Base-by-base conservation (phyloP, 305 asterid genomes). In the Fraxinus dipetala region DNA sequence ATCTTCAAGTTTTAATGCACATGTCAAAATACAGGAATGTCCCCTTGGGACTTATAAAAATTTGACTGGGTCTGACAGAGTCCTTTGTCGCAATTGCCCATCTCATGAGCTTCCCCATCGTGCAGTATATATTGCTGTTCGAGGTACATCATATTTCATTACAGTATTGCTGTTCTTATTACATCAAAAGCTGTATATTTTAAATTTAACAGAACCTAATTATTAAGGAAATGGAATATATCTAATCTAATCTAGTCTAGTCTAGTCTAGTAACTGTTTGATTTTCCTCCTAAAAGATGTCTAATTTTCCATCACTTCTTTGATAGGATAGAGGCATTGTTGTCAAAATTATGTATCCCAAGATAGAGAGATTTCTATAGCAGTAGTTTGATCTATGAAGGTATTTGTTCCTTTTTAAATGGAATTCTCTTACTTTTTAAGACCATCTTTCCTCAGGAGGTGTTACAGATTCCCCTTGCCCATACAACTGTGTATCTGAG, bases 11-110 rank as follows among this genome's bases (percentile, higher is more conserved):
- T 43, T 51, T 83, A 83, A 78, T 86, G 78, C 78, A 38, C 22
- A 80, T 80, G 67, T 83, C 32, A 63, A 82, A 82, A 79, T 84
- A 84, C 91, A 94, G 98, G 98, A 94, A 88, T 94, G 98, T 87
- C 98, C 98, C 26, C 85, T 93, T 83, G 98, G 98, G 83, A 93
- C 97, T 26, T 94, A 88, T 85, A 94, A 94, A 90, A 93, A 94
- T 85, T 86, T 70, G 83, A 93, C 90, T 32, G 98, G 98, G 72
- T 93, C 98, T 79, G 87, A 87, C 84, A 79, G 82, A 83, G 85
- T 79, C 78, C 96, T 94, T 78, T 94, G 98, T 83, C 85, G 28
- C 74, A 86, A 84, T 78, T 94, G 98, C 84, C 95, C 93, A 76
- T 79, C 91, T 77, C 80, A 87, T 34, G 94, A 91, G 86, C 97